Conservation (phyloP, 352 stramenopile genomes). For the Nothophytophthora sp. region DNA sequence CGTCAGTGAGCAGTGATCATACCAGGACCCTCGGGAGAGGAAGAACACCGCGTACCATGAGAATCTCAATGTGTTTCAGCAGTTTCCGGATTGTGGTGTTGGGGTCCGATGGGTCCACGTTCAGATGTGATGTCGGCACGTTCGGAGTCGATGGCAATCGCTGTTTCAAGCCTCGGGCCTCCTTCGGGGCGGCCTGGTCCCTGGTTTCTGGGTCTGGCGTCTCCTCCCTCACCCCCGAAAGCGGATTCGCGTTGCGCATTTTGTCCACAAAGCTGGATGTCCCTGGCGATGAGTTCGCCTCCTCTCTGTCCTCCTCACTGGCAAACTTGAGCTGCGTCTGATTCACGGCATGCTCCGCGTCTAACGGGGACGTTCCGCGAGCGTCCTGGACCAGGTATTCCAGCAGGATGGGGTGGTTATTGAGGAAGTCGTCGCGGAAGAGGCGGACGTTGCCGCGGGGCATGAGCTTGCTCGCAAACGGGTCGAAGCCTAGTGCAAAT, state of each 20-base stretch:
- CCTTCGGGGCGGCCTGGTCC: background rate
- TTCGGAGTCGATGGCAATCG: conserved; percentile 9
- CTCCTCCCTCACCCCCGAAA: conserved; percentile 2
- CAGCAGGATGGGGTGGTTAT: conserved; percentile 81
- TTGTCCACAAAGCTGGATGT: conserved; percentile 56
- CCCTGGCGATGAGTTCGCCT: background rate
- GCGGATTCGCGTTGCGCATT: conserved; percentile 56
- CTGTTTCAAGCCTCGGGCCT: background rate
- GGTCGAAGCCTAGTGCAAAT: conserved; percentile 26
- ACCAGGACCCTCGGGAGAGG: conserved; percentile 1
- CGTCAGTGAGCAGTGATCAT: background rate
- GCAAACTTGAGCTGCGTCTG: conserved; percentile 5
- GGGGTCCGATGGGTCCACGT: conserved; percentile 78
- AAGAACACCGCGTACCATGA: no score
- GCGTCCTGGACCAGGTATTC: conserved; percentile 73
- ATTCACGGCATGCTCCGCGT: conserved; percentile 6
- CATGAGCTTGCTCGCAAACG: conserved; percentile 65
- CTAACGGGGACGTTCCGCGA: conserved; percentile 10
- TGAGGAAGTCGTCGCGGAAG: conserved; percentile 86
- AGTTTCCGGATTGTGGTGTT: conserved; percentile 82
- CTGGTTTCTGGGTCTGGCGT: background rate
- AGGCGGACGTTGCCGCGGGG: conserved; percentile 74
- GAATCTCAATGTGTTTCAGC: conserved; percentile 82
- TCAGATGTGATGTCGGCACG: conserved; percentile 53
- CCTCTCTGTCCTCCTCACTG: conserved; percentile 5